Percentiles rank a stretch among this genome's conserved stretches.
phyloP scores from a whole-genome alignment of 305 asterid genomes.

The Fraxinus angustifolia region DNA sequence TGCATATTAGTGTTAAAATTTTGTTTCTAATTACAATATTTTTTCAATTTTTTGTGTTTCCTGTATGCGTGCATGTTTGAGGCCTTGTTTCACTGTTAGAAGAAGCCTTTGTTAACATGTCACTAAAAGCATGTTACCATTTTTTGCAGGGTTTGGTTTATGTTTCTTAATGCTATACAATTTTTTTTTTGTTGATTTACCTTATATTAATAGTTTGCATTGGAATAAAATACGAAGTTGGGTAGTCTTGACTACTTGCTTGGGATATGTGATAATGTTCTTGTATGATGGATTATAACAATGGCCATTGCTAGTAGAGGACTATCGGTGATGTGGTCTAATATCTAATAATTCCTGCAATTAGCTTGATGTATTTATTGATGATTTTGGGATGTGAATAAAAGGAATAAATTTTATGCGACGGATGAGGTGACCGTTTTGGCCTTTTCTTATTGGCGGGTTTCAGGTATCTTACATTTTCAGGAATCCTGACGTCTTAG shows the following conservation, averaged over 20 bases:
- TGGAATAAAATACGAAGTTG: neutral
- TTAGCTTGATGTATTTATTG: neutral
- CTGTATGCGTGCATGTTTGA: neutral
- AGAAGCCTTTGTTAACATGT: neutral
- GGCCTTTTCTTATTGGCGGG: neutral
- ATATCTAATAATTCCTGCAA: neutral
- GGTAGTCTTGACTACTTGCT: neutral
- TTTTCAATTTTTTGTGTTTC: neutral
- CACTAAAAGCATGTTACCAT: neutral
- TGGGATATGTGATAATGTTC: neutral
- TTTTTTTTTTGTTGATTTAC: neutral
- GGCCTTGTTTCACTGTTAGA: neutral
- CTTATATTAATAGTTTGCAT: neutral
- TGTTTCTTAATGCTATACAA: neutral
- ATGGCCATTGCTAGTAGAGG: neutral
- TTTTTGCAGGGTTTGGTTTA: neutral
- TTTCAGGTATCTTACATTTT: constrained; percentile 16
- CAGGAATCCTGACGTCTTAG: constrained; percentile 13
- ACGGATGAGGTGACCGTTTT: neutral
- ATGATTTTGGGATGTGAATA: neutral
- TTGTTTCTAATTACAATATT: neutral
- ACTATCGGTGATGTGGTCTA: neutral
- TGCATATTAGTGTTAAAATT: neutral
- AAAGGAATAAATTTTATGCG: neutral
- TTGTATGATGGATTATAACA: neutral